Evolutionary conservation across 805 yeast genomes (phyloP), one percentile per base, ranked within the genome.

Genomic region (Zygosaccharomyces siamensis): DNA sequence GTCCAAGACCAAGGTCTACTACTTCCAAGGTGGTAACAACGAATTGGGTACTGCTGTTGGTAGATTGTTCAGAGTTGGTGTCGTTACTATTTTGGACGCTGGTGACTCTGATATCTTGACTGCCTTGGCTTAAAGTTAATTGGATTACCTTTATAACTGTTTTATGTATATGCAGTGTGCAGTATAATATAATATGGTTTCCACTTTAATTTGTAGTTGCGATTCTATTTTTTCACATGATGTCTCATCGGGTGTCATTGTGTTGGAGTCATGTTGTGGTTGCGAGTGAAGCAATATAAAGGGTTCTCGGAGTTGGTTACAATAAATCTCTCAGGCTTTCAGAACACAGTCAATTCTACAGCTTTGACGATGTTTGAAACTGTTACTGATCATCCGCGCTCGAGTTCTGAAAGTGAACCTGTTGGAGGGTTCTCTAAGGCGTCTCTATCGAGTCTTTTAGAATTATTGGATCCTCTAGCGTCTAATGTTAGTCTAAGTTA

Each of bases 31-130:
- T 83, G 95, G 96, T 77, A 92, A 92, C 97, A 92, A 92, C 80
- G 98, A 92, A 81, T 88, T 92, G 73, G 98, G 97, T 83, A 93
- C 99, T 69, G 96, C 97, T 68, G 92, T 97, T 80, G 99, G 99
- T 90, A 92, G 88, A 79, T 89, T 93, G 72, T 93, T 93, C 97
- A 89, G 97, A 82, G 98, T 93, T 68, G 98, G 98, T 82, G 92
- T 90, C 71, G 80, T 93, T 70, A 80, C 97, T 70, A 76, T 93
- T 69, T 80, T 92, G 71, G 99, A 93, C 70, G 97, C 97, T 69
- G 99, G 99, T 90, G 99, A 93, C 81, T 93, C 99, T 70, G 99
- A 93, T 79, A 90, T 93, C 80, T 84, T 93, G 74, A 68, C 89
- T 68, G 73, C 88, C 72, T 63, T 67, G 60, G 71, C 69, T 57